Evolutionary conservation across 257 asterid species (phyloP).

Genomic region (Ocimum tenuiflorum): DNA sequence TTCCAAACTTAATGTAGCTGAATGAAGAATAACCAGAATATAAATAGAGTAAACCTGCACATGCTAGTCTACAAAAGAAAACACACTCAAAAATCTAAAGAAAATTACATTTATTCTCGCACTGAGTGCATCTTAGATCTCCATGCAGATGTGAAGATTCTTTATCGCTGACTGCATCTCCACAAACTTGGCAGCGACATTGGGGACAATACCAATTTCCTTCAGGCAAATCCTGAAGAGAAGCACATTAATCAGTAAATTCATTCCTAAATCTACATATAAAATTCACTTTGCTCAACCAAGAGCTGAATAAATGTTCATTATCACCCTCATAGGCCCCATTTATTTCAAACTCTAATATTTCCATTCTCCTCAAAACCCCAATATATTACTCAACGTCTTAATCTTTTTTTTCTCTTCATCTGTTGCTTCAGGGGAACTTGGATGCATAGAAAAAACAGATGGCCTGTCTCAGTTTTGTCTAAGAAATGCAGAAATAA

Average conservation of each 20-base stretch:
- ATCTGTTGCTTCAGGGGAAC: too few relatives aligned
- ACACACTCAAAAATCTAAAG: slow-evolving; percentile 11
- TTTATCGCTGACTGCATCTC: slow-evolving; percentile 47
- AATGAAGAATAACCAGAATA: slow-evolving; percentile 1
- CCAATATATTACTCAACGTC: too few relatives aligned
- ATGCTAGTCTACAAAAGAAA: slow-evolving; percentile 9
- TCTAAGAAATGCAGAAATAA: too few relatives aligned
- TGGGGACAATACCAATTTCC: slow-evolving; percentile 98
- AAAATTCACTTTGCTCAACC: slow-evolving; percentile 7
- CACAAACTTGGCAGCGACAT: slow-evolving; percentile 86
- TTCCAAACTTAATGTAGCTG: slow-evolving; percentile 15
- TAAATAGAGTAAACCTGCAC: slow-evolving; percentile 1
- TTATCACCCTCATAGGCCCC: too few relatives aligned
- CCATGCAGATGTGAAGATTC: slow-evolving; percentile 41
- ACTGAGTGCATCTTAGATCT: slow-evolving; percentile 69
- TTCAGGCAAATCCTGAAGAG: slow-evolving; percentile 80
- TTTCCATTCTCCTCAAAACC: too few relatives aligned
- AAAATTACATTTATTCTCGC: slow-evolving; percentile 71
- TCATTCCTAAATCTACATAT: slow-evolving; percentile 4
- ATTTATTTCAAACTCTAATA: too few relatives aligned
- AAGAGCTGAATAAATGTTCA: neutral
- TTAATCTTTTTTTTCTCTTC: too few relatives aligned
- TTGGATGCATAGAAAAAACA: too few relatives aligned
- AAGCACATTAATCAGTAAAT: slow-evolving; percentile 16
- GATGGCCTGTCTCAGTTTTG: too few relatives aligned